Evolutionary conservation across 768 basidiomycete species (phyloP), one percentile per base, ranked within the genome.

Genomic region (Hypsizygus marmoreus): DNA sequence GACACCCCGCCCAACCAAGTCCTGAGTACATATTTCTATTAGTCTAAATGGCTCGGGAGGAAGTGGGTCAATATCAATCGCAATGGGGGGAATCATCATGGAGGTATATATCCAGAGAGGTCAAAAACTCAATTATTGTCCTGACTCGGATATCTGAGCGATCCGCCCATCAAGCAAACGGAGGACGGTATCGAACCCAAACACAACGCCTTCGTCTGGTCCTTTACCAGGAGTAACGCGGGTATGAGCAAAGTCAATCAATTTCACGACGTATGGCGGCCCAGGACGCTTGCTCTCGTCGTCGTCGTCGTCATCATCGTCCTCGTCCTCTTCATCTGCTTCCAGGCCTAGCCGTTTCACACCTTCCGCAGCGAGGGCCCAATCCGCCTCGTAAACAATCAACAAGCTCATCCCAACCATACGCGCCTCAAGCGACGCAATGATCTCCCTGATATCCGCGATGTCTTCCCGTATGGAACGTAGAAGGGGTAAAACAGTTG

Each of bases 241-340:
- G 2, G 93, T 87, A 64, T 98, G 95, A 6, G 94, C 95, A 63
- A 99, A 97, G 70, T 99, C 95, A 54, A 98, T 97, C 53, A 97
- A 68, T 53, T 85, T 86, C 49, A 97, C 74, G 11, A 74, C 71
- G 51, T 78, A 86, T 24, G 81, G 77, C 13, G 75, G 75, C 17
- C 72, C 68, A 0, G 67, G 67, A 7, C 69, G 71, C 2, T 65
- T 70, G 1, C 65, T 62, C 1, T 63, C 67, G 1, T 68, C 71
- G 0, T 62, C 63, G 2, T 63, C 64, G 12, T 62, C 63, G 2
- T 61, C 60, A 14, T 59, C 60, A 3, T 53, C 54, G 13, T 40
- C 63, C 6, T 68, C 71, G 0, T 62, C 63, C 2, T 63, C 64
- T 11, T 62, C 63, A 2, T 61, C 60, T 16, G 58, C 60, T 3